These are phyloP conservation scores for Mycena amicta DNA, from an alignment of 768 basidiomycete species.

Conservation along the genomic window DNA sequence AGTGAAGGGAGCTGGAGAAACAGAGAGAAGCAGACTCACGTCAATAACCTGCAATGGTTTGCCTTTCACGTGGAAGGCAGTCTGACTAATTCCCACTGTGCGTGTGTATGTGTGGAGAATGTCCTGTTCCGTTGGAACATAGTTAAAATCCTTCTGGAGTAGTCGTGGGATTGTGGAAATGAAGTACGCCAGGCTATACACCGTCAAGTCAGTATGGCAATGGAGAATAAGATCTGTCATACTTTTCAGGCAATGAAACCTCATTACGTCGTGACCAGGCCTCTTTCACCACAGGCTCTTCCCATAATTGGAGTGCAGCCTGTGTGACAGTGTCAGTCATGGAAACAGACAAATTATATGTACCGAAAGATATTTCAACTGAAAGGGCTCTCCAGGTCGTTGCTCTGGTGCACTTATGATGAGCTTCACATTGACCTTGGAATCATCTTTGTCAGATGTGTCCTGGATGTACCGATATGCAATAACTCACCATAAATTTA, in stretches of 20 bases:
- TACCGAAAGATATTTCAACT: conserved; percentile 56
- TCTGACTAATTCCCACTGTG: conserved; percentile 92
- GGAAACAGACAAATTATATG: neutral
- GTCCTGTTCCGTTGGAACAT: conserved; percentile 79
- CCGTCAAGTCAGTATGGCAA: conserved; percentile 43
- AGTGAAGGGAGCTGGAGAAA: neutral
- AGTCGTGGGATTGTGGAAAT: conserved; percentile 77
- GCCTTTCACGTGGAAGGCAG: conserved; percentile 72
- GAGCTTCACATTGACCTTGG: conserved; percentile 53
- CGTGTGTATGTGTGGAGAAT: conserved; percentile 83
- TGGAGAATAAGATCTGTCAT: conserved; percentile 20
- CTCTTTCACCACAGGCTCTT: conserved; percentile 72
- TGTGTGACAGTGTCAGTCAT: neutral
- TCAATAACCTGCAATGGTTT: conserved; percentile 91
- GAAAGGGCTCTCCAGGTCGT: conserved; percentile 81
- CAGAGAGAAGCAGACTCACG: conserved; percentile 29
- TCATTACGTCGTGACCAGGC: conserved; percentile 87
- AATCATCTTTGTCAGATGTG: neutral
- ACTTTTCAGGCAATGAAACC: conserved; percentile 91
- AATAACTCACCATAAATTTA: neutral
- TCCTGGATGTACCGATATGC: neutral
- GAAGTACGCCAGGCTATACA: conserved; percentile 69
- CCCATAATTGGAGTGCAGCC: conserved; percentile 74
- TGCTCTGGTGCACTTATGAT: conserved; percentile 73
- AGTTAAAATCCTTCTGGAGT: conserved; percentile 70